Percentiles rank a stretch among this genome's conserved stretches.
These are phyloP conservation scores for Nitzschia sp. DNA, from an alignment of 108 stramenopile genomes.

Conservation along the genomic window DNA sequence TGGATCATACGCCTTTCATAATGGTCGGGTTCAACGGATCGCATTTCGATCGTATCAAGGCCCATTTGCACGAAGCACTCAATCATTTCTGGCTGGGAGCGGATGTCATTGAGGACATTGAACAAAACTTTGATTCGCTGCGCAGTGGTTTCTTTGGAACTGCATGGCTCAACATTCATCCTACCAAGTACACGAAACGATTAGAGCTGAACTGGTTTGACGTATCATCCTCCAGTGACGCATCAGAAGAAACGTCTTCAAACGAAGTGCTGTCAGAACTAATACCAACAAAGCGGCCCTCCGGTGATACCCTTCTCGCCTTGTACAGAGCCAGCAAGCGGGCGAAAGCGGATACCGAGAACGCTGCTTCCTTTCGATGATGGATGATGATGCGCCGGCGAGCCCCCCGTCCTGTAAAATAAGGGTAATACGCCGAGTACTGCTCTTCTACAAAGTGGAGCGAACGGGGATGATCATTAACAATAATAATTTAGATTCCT, in stretches of 20 bases:
- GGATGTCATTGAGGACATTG: not conserved
- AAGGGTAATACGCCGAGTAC: too few species aligned
- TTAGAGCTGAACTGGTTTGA: too few species aligned
- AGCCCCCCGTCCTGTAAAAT: too few species aligned
- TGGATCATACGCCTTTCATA: not conserved
- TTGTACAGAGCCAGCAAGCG: not conserved
- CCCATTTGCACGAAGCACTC: not conserved
- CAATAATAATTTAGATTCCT: too few species aligned
- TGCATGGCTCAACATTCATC: not conserved
- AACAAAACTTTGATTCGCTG: not conserved
- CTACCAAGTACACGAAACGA: not conserved
- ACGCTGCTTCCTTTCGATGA: too few species aligned
- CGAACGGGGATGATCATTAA: too few species aligned
- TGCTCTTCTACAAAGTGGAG: too few species aligned
- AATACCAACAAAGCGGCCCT: not conserved
- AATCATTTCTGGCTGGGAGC: not conserved
- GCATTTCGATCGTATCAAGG: not conserved
- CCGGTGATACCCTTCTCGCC: not conserved
- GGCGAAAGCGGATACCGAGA: not conserved
- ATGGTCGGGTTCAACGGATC: not conserved
- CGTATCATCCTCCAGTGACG: too few species aligned
- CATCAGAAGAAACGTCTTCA: too few species aligned
- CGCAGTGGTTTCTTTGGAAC: not conserved
- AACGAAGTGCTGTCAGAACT: too few species aligned
- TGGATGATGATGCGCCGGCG: too few species aligned